Percentiles rank a stretch among this genome's conserved stretches.
These are phyloP conservation scores for Funneliformis caledonium DNA, from an alignment of 371 early-diverging fungal species.

Conservation along the genomic window DNA sequence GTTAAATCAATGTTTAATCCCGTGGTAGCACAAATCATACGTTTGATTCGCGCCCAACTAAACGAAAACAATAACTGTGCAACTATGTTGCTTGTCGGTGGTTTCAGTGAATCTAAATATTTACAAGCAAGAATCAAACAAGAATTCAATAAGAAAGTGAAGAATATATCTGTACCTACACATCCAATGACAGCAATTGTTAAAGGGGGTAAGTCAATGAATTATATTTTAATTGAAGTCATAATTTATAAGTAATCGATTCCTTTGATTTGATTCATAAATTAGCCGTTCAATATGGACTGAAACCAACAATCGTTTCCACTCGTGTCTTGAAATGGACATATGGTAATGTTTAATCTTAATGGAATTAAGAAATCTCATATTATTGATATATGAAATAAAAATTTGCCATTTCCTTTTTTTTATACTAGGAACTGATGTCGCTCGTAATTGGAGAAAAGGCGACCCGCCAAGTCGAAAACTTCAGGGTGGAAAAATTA, in stretches of 20 bases:
- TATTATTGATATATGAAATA: too few species aligned
- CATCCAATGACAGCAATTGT: constrained; percentile 8
- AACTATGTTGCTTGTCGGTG: constrained; percentile 58
- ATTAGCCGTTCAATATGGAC: constrained; percentile 43
- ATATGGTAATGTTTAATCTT: constrained; percentile 6
- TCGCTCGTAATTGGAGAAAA: not conserved
- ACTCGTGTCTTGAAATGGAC: constrained; percentile 36
- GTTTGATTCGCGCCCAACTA: constrained; percentile 44
- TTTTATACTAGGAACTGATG: not conserved
- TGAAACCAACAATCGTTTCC: constrained; percentile 14
- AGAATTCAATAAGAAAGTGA: constrained; percentile 45
- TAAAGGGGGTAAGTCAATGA: constrained; percentile 38
- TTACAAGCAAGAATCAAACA: constrained; percentile 49
- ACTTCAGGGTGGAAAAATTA: not conserved
- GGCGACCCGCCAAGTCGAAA: not conserved
- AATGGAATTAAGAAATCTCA: too few species aligned
- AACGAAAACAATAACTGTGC: constrained; percentile 57
- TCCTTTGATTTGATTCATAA: constrained; percentile 44
- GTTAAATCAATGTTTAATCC: constrained; percentile 49
- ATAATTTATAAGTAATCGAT: too few species aligned
- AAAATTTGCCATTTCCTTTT: not conserved
- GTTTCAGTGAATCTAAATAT: constrained; percentile 54
- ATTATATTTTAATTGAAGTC: too few species aligned
- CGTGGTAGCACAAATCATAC: constrained; percentile 50
- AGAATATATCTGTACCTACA: not conserved